Evolutionary conservation across 2,329 filamentous ascomycete species (phyloP).

Genomic region (Paraphoma sp.): DNA sequence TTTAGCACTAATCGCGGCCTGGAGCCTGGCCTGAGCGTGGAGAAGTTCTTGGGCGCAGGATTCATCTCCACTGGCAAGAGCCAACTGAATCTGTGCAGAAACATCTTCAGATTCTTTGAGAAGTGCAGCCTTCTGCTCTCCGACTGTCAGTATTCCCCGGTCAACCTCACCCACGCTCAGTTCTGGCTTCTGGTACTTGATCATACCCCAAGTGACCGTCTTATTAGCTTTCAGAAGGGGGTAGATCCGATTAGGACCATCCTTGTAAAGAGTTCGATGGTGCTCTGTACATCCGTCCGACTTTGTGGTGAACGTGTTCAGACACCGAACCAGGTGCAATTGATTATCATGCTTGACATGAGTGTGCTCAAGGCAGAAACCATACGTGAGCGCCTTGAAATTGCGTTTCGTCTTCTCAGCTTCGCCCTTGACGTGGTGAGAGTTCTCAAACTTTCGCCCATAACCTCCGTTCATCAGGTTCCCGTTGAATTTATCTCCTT

Average conservation of each 20-base stretch:
- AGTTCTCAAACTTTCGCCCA: not conserved
- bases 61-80: not conserved
- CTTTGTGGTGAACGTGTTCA: conserved; percentile 1
- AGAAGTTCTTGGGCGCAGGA: not conserved
- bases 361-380: conserved; percentile 10
- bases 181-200: conserved; percentile 4
- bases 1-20: not conserved
- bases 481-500: too few relatives aligned
- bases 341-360: not conserved
- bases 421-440: conserved; percentile 3
- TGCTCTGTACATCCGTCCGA: conserved; percentile 6
- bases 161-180: not conserved
- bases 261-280: conserved; percentile 2
- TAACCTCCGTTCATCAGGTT: not conserved
- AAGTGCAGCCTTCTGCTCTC: not conserved
- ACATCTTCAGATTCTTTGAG: not conserved
- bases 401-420: not conserved
- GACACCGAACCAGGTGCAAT: not conserved
- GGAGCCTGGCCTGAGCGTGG: not conserved
- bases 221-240: not conserved
- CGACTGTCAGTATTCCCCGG: not conserved
- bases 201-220: conserved; percentile 8
- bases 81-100: not conserved
- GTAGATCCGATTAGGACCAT: conserved; percentile 14
- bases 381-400: conserved; percentile 2